A percentile compares a stretch with the other conserved stretches of the same genome.
Evolutionary conservation across 768 basidiomycete genomes (phyloP).

Genomic region (Amanita molliuscula): DNA sequence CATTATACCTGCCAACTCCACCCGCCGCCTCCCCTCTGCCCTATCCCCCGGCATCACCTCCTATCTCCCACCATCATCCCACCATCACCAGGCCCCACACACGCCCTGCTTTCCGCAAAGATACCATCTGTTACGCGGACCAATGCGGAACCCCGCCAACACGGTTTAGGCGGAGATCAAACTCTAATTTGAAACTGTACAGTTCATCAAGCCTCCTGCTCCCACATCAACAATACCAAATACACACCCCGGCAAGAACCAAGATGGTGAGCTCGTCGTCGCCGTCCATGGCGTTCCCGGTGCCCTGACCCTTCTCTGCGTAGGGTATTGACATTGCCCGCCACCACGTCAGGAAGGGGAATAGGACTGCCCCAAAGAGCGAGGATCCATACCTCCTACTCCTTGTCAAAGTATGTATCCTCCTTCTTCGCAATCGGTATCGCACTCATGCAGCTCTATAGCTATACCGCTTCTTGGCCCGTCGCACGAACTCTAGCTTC

Average conservation of each 20-base stretch:
- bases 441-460: conserved; percentile 21
- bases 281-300: conserved; percentile 14
- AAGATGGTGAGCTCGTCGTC: conserved; percentile 72
- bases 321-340: conserved; percentile 93
- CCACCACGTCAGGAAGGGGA: conserved; percentile 99
- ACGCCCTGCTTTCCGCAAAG: background rate
- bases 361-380: conserved; percentile 90
- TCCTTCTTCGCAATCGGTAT: background rate
- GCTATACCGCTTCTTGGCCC: conserved; percentile 98
- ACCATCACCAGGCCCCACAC: background rate
- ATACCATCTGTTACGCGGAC: background rate
- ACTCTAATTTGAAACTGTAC: conserved; percentile 40
- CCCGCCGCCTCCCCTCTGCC: background rate
- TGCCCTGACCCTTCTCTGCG: conserved; percentile 1
- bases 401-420: conserved; percentile 78
- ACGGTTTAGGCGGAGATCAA: conserved; percentile 31
- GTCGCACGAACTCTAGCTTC: conserved; percentile 91
- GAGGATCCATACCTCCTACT: conserved; percentile 99
- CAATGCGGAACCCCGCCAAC: background rate
- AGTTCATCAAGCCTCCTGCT: conserved; percentile 55
- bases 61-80: background rate
- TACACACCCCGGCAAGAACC: conserved; percentile 49
- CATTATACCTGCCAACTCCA: conserved; percentile 6
- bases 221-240: conserved; percentile 32
- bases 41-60: background rate